Conservation (phyloP, 129 eudicot species). For the Cynara cardunculus region DNA sequence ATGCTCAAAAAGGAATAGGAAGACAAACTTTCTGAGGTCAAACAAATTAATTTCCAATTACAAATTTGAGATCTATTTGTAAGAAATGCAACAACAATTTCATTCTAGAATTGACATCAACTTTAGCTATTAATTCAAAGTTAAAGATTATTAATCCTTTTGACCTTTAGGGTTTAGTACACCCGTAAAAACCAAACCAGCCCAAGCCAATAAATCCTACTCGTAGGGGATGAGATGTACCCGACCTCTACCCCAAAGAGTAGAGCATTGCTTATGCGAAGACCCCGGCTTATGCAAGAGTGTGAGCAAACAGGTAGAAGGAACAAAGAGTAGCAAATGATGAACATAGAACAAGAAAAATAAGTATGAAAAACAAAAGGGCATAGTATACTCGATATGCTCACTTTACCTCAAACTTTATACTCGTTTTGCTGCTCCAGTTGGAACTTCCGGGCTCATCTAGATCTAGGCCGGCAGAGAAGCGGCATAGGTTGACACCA, state of each 20-base stretch:
- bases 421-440: slow-evolving; percentile 86
- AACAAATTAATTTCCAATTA: background rate
- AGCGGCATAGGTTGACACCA: slow-evolving; percentile 80
- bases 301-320: background rate
- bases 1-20: background rate
- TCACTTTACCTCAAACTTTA: slow-evolving; percentile 75
- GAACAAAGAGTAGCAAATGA: background rate
- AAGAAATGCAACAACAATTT: background rate
- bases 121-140: background rate
- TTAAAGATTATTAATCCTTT: background rate
- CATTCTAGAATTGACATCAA: background rate
- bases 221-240: background rate
- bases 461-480: slow-evolving; percentile 77
- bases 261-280: background rate
- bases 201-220: background rate
- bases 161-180: background rate
- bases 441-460: slow-evolving; percentile 76
- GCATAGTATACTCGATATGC: background rate
- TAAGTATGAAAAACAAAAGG: background rate
- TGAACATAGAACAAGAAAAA: background rate
- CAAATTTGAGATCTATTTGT: background rate
- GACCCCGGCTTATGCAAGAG: background rate
- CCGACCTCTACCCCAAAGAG: background rate
- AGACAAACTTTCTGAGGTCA: background rate
- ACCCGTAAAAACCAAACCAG: background rate